Evolutionary conservation across 2,329 filamentous ascomycete species (phyloP), one percentile per base, ranked within the genome.

Genomic region (Fusarium setosum): DNA sequence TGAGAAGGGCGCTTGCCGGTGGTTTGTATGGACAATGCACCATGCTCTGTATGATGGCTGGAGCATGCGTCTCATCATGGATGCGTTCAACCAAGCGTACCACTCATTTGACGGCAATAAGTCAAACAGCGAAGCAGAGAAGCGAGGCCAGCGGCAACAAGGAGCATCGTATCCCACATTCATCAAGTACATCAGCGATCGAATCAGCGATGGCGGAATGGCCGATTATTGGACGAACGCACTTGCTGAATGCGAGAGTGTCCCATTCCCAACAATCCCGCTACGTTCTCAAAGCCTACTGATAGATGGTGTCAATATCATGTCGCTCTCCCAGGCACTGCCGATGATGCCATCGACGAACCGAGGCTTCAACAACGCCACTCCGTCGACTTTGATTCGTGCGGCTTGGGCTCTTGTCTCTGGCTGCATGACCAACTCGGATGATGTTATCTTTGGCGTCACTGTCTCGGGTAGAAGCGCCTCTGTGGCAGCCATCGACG

Each of bases 391-490:
- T 0, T 4, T 70, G 4, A 32, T 73, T 13, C 57, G 64, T 1
- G 81, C 83, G 26, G 86, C 87, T 0, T 81, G 84, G 69, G 80
- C 82, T 9, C 81, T 84, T 48, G 69, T 90, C 1, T 87, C 5
- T 5, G n/a, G 57, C 4, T 74, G 80, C 21, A 76, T 76, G 10
- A 88, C 20, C 3, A 83, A 54, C 5, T 60, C 60, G 2, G 37
- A 76, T 3, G 80, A 82, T 50, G 75, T 82, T 7, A 69, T 79
- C 11, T 82, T 82, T 56, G 82, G 81, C 1, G 75, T 77, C 45
- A 81, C 79, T 0, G 66, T 82, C 2, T 79, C 79, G 1, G 81
- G 82, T 4, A 75, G 81, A 37, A 67, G 59, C 9, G 65, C 66
- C 2, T 48, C 68, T 6, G 44, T 75, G 2, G 7, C 44, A 1